Evolutionary conservation across 805 yeast species (phyloP).

Genomic region (Blastobotrys robertii): DNA sequence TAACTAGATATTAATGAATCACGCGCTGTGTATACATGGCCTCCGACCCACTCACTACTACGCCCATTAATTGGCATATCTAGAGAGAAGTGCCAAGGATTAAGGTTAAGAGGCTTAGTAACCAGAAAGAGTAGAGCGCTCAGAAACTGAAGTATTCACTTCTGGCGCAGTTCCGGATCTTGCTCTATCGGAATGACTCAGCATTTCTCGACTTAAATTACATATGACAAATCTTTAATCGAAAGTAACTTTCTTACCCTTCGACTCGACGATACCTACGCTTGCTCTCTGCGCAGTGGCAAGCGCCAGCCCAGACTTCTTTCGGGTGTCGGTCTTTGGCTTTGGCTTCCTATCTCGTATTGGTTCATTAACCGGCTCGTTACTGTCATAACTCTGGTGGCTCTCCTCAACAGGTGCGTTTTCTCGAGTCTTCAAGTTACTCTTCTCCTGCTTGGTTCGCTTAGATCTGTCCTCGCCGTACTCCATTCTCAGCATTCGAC

Average conservation of each 20-base stretch:
- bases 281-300: conserved; percentile 84
- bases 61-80: too few relatives aligned
- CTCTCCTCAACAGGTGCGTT: conserved; percentile 2
- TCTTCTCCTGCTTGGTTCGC: conserved; percentile 28
- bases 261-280: conserved; percentile 78
- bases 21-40: too few relatives aligned
- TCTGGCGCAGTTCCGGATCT: too few relatives aligned
- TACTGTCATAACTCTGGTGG: background rate
- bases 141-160: too few relatives aligned
- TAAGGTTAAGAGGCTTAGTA: too few relatives aligned
- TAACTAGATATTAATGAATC: too few relatives aligned
- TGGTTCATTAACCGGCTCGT: background rate
- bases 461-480: conserved; percentile 92
- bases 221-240: conserved; percentile 30
- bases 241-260: conserved; percentile 79
- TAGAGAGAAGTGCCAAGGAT: too few relatives aligned
- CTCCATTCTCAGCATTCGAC: conserved; percentile 75
- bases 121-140: too few relatives aligned
- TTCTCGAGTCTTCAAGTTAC: conserved; percentile 5
- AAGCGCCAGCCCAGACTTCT: conserved; percentile 64
- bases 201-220: background rate
- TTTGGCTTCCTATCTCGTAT: conserved; percentile 4
- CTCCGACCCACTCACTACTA: too few relatives aligned
- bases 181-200: too few relatives aligned
- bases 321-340: conserved; percentile 9